Conservation (phyloP, 2,329 filamentous ascomycete species). For the Alternaria metachromatica region DNA sequence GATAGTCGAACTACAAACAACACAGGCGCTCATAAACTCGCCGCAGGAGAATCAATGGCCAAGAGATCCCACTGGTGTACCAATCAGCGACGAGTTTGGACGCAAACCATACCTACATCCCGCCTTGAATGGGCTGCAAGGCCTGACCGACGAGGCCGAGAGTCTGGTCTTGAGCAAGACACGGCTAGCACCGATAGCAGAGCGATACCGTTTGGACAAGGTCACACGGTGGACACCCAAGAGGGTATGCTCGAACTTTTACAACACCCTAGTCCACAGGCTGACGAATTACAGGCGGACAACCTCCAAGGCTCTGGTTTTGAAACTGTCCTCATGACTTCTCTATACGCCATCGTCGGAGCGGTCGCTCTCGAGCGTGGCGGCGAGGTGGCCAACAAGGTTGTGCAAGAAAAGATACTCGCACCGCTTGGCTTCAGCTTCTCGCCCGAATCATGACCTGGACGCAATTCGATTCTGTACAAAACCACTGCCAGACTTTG, state of each 20-base stretch:
- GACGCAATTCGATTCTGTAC: slow-evolving; percentile 8
- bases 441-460: slow-evolving; percentile 19
- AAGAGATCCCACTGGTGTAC: slow-evolving; percentile 22
- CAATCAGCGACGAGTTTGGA: slow-evolving; percentile 48
- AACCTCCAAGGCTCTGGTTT: slow-evolving; percentile 76
- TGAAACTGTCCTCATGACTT: slow-evolving; percentile 75
- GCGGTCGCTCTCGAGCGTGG: slow-evolving; percentile 90
- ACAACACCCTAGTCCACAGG: too few species aligned
- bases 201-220: slow-evolving; percentile 71
- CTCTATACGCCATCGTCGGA: slow-evolving; percentile 85
- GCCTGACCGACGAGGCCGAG: slow-evolving; percentile 69
- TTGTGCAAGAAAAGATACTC: slow-evolving; percentile 80
- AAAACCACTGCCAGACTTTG: slow-evolving; percentile 10
- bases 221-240: slow-evolving; percentile 90
- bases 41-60: slow-evolving; percentile 45
- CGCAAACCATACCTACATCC: slow-evolving; percentile 73
- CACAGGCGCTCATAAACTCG: slow-evolving; percentile 64
- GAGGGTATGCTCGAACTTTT: slow-evolving; percentile 64
- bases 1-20: slow-evolving; percentile 69
- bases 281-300: slow-evolving; percentile 57
- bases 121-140: slow-evolving; percentile 74
- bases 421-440: slow-evolving; percentile 51
- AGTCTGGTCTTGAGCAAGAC: slow-evolving; percentile 67
- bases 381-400: slow-evolving; percentile 74
- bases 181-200: slow-evolving; percentile 71